Evolutionary conservation across 1,139 yeast species (phyloP).

Genomic region (Blastobotrys capitulatus): DNA sequence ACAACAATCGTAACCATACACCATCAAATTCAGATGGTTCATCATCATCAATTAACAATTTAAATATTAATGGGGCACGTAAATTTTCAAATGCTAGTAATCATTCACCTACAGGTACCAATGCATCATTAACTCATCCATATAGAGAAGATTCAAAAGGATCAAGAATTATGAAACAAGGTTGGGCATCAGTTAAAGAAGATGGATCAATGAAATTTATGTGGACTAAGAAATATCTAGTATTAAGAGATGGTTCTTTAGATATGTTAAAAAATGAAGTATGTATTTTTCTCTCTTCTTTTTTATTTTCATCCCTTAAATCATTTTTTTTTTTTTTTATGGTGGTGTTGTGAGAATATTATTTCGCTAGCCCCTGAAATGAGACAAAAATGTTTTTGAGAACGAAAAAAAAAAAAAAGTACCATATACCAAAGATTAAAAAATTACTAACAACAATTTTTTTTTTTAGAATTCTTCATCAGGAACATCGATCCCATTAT

Average conservation of each 20-base stretch:
- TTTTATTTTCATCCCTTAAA: background rate
- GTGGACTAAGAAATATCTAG: conserved; percentile 86
- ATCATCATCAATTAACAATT: conserved; percentile 2
- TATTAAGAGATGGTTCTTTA: conserved; percentile 67
- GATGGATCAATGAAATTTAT: conserved; percentile 74
- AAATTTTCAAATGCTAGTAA: conserved; percentile 4
- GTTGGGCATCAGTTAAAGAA: conserved; percentile 91
- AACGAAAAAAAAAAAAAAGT: background rate
- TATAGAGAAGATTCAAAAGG: conserved; percentile 14
- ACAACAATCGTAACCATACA: conserved; percentile 12
- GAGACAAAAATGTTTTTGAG: background rate
- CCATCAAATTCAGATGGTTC: conserved; percentile 17
- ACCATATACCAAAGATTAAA: background rate
- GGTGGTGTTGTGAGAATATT: background rate
- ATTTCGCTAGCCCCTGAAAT: background rate
- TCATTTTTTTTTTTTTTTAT: background rate
- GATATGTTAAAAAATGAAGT: conserved; percentile 70
- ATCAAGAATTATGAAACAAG: conserved; percentile 36
- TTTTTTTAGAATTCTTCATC: conserved; percentile 20
- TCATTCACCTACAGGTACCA: background rate
- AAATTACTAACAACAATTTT: background rate
- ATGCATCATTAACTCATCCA: conserved; percentile 8
- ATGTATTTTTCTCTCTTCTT: conserved; percentile 9
- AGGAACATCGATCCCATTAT: conserved; percentile 47
- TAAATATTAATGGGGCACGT: conserved; percentile 1